A percentile compares a stretch with the other conserved stretches of the same genome.
phyloP scores from a whole-genome alignment of 2,329 filamentous ascomycete species.

The Nothophoma quercina region DNA sequence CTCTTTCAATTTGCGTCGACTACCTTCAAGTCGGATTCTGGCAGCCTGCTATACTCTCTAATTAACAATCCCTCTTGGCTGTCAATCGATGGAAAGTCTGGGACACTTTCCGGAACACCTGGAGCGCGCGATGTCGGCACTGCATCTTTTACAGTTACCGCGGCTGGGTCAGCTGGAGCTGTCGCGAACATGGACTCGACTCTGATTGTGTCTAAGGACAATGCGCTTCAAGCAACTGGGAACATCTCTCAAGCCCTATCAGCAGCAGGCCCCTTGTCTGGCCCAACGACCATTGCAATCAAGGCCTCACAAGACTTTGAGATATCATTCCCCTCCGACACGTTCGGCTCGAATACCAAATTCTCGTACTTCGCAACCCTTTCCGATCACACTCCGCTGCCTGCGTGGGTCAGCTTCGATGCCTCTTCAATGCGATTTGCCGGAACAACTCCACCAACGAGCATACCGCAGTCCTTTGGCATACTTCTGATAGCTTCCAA shows the following conservation, averaged over 20 bases:
- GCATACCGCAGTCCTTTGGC: conserved; percentile 73
- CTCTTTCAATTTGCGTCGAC: conserved; percentile 74
- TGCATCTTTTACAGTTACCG: conserved; percentile 70
- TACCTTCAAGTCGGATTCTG: conserved; percentile 71
- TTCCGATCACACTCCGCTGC: conserved; percentile 79
- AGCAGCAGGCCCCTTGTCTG: conserved; percentile 64
- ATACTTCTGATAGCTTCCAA: conserved; percentile 81
- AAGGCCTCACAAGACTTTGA: conserved; percentile 46
- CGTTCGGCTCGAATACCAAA: conserved; percentile 67
- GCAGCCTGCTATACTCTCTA: conserved; percentile 71
- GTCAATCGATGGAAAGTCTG: conserved; percentile 68
- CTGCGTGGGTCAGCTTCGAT: conserved; percentile 85
- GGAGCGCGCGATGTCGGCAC: conserved; percentile 64
- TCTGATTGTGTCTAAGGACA: conserved; percentile 70
- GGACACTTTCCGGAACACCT: conserved; percentile 77
- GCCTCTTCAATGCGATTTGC: conserved; percentile 68
- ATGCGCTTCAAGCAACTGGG: conserved; percentile 62
- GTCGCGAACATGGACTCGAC: conserved; percentile 69
- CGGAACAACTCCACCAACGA: conserved; percentile 72
- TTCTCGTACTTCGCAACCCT: conserved; percentile 79
- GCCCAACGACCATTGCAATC: conserved; percentile 63
- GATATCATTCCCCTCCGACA: conserved; percentile 57
- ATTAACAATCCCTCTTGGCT: conserved; percentile 75
- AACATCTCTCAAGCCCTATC: conserved; percentile 67
- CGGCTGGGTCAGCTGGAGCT: conserved; percentile 71